Percentiles rank a stretch among this genome's conserved stretches.
Evolutionary conservation across 306 rosid species (phyloP).

Genomic region (Benincasa hispida): DNA sequence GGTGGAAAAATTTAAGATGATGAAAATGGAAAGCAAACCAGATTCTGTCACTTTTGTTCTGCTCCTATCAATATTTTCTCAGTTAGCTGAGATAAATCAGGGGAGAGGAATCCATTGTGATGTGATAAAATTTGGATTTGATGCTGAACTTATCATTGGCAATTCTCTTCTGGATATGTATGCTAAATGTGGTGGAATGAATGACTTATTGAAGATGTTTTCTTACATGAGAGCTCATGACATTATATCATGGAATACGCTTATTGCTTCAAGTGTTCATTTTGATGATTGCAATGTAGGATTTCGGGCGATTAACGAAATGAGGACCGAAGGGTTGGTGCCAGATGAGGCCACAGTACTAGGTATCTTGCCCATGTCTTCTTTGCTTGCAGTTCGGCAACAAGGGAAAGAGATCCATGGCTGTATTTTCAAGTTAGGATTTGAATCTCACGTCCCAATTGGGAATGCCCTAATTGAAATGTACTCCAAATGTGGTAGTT

Average conservation of each 20-base stretch:
- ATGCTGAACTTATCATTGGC: conserved; percentile 8
- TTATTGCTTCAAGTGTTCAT: conserved; percentile 20
- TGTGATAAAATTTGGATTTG: conserved; percentile 16
- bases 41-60: conserved; percentile 19
- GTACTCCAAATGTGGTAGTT: conserved; percentile 59
- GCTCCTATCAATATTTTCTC: conserved; percentile 14
- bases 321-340: conserved; percentile 19
- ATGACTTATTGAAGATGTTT: conserved; percentile 10
- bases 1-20: conserved; percentile 14
- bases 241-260: conserved; percentile 22
- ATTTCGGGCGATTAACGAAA: conserved; percentile 6
- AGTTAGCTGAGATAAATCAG: conserved; percentile 7
- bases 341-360: conserved; percentile 24
- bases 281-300: conserved; percentile 16
- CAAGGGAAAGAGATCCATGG: conserved; percentile 54
- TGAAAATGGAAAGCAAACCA: conserved; percentile 14
- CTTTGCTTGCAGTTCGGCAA: conserved; percentile 15
- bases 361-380: conserved; percentile 21
- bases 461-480: conserved; percentile 61
- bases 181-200: conserved; percentile 22
- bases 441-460: conserved; percentile 29
- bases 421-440: conserved; percentile 31
- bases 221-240: conserved; percentile 19
- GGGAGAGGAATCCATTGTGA: conserved; percentile 21
- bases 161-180: conserved; percentile 25